These are phyloP conservation scores for Globisporangium ultimum DNA, from an alignment of 352 stramenopile species.

Conservation along the genomic window DNA sequence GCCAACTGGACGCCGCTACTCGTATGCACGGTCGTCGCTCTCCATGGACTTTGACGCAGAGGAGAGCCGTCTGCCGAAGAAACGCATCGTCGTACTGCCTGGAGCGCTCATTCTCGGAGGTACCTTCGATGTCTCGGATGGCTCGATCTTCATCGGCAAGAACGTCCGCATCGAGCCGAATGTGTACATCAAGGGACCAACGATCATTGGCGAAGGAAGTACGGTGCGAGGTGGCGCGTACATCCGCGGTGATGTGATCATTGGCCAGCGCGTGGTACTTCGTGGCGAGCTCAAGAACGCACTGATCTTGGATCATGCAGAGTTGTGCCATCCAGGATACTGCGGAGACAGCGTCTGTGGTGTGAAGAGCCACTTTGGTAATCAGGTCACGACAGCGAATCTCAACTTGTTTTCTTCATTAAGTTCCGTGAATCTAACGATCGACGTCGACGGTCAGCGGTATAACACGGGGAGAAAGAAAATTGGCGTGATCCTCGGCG, in stretches of 20 bases:
- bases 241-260: constrained; percentile 63
- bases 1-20: constrained; percentile 14
- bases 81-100: constrained; percentile 44
- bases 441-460: constrained; percentile 25
- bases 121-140: constrained; percentile 65
- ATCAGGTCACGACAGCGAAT: constrained; percentile 81
- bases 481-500: constrained; percentile 66
- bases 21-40: constrained; percentile 29
- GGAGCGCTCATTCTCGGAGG: constrained; percentile 50
- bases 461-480: constrained; percentile 72
- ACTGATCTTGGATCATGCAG: constrained; percentile 64
- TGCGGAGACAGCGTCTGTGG: constrained; percentile 72
- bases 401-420: constrained; percentile 45
- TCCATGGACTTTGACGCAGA: constrained; percentile 22
- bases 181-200: constrained; percentile 69
- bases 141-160: constrained; percentile 60
- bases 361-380: constrained; percentile 78
- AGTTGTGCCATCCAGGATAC: constrained; percentile 74
- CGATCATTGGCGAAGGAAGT: constrained; percentile 63
- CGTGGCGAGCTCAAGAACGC: constrained; percentile 71
- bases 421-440: constrained; percentile 23
- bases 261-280: constrained; percentile 58
- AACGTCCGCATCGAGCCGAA: constrained; percentile 66
- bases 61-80: constrained; percentile 20
- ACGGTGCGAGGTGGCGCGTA: constrained; percentile 65